Percentiles rank a stretch among this genome's conserved stretches.
These are phyloP conservation scores for Priceomyces carsonii DNA, from an alignment of 805 yeast species.

Conservation along the genomic window DNA sequence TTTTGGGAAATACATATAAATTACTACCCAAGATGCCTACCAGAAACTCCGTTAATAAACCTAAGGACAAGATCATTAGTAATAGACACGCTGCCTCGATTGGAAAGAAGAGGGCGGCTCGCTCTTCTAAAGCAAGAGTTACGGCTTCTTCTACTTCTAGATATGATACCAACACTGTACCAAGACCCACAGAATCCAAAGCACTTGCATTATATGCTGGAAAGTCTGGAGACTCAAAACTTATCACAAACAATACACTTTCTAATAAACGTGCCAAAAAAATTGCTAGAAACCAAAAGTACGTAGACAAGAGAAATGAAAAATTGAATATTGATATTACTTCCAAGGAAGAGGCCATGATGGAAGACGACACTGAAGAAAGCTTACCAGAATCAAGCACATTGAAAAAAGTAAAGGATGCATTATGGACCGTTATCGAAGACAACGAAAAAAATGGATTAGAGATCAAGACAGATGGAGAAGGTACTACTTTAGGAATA, in stretches of 20 bases:
- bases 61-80: slow-evolving; percentile 57
- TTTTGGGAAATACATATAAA: not conserved
- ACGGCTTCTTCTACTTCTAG: slow-evolving; percentile 47
- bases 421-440: slow-evolving; percentile 72
- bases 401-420: slow-evolving; percentile 56
- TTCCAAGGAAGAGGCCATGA: slow-evolving; percentile 46
- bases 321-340: slow-evolving; percentile 50
- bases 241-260: slow-evolving; percentile 58
- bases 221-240: slow-evolving; percentile 24
- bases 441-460: slow-evolving; percentile 51
- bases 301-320: slow-evolving; percentile 57
- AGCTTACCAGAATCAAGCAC: slow-evolving; percentile 25
- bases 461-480: slow-evolving; percentile 48
- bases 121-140: slow-evolving; percentile 41
- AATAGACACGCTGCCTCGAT: slow-evolving; percentile 51
- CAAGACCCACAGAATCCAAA: slow-evolving; percentile 44
- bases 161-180: slow-evolving; percentile 36
- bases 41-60: slow-evolving; percentile 79
- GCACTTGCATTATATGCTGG: slow-evolving; percentile 48
- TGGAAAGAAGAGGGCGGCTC: slow-evolving; percentile 56
- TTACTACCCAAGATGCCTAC: slow-evolving; percentile 61
- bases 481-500: slow-evolving; percentile 85
- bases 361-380: slow-evolving; percentile 37
- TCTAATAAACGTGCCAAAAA: slow-evolving; percentile 80
- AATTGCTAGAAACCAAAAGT: slow-evolving; percentile 75